phyloP scores from a whole-genome alignment of 495 filamentous ascomycete genomes.

The Bombardia bombarda region DNA sequence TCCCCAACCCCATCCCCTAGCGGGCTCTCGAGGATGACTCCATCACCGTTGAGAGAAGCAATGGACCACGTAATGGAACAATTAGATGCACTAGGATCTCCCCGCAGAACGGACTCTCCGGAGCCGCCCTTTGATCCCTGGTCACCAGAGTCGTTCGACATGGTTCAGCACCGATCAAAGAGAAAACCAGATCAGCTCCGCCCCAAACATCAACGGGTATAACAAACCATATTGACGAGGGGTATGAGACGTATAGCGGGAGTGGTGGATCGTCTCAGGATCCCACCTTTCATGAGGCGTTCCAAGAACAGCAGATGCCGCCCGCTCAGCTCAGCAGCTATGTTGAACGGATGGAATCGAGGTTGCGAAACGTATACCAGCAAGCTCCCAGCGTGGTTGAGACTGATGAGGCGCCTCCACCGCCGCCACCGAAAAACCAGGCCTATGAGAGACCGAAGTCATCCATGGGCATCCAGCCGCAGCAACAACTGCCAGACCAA shows the following conservation, averaged over 20 bases:
- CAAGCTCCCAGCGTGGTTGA: constrained; percentile 40
- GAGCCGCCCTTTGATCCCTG: constrained; percentile 65
- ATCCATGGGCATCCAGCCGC: constrained; percentile 30
- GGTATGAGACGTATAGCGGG: constrained; percentile 44
- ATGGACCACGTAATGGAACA: constrained; percentile 99
- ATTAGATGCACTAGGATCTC: constrained; percentile 76
- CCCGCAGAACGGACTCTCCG: constrained; percentile 42
- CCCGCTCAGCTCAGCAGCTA: constrained; percentile 72
- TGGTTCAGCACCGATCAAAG: constrained; percentile 37
- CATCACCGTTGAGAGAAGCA: constrained; percentile 82
- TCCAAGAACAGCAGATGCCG: constrained; percentile 46
- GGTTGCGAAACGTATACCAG: constrained; percentile 63
- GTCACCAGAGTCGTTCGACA: constrained; percentile 84
- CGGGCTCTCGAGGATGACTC: constrained; percentile 59
- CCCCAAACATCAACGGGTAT: constrained; percentile 71
- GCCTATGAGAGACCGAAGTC: constrained; percentile 42
- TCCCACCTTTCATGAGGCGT: constrained; percentile 24
- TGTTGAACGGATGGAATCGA: constrained; percentile 80
- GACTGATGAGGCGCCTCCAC: constrained; percentile 48
- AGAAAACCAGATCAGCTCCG: constrained; percentile 35
- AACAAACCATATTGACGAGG: constrained; percentile 44
- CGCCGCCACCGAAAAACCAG: constrained; percentile 54
- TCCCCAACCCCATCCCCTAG: constrained; percentile 59
- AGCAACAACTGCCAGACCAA: constrained; percentile 19
- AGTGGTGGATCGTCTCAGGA: constrained; percentile 37